Conservation (phyloP, 208 protist species). For the Leishmania aethiopica region DNA sequence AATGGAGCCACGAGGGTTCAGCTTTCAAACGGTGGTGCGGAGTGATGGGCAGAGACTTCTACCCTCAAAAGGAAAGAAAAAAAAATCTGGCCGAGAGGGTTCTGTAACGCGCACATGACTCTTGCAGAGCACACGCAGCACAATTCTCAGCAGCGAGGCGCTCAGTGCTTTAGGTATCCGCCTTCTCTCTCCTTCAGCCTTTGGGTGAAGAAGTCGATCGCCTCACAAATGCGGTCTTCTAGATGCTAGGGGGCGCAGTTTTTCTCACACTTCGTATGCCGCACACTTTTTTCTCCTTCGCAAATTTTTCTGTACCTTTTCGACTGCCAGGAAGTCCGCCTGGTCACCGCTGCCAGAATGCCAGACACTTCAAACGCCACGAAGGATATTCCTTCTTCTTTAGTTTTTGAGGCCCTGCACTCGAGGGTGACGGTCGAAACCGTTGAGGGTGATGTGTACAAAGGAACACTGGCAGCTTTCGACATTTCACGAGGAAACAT, state of each 20-base stretch:
- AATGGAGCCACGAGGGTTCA: too few species aligned
- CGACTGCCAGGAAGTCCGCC: background rate
- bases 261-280: background rate
- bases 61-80: background rate
- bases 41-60: background rate
- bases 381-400: conserved; percentile 42
- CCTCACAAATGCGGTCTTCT: background rate
- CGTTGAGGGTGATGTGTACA: conserved; percentile 46
- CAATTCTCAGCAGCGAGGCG: background rate
- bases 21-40: background rate
- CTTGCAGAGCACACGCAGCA: background rate
- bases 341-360: background rate
- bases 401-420: conserved; percentile 48
- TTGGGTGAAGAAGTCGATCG: background rate
- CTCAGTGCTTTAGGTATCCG: background rate
- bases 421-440: conserved; percentile 63
- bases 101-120: too few species aligned
- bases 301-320: too few species aligned
- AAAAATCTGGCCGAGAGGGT: background rate
- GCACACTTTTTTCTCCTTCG: background rate
- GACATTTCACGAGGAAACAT: conserved; percentile 58
- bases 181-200: too few species aligned
- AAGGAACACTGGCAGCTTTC: conserved; percentile 47
- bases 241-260: background rate
- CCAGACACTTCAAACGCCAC: background rate